phyloP scores from a whole-genome alignment of 2,329 filamentous ascomycete genomes.

The Aureobasidium sp. region DNA sequence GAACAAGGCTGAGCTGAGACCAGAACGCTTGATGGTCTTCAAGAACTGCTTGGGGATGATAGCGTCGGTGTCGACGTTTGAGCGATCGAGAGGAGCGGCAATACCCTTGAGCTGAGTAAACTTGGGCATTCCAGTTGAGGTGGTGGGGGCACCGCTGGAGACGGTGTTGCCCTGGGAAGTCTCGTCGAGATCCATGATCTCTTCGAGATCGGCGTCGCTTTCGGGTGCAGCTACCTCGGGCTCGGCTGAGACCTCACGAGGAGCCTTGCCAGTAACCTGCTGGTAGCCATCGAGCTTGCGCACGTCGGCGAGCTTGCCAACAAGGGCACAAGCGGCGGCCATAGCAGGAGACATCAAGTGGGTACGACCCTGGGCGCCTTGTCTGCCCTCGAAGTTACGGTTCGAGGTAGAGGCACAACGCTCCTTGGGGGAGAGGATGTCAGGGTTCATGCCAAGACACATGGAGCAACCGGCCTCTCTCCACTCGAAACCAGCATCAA shows the following conservation, averaged over 20 bases:
- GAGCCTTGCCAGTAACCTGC: constrained; percentile 36
- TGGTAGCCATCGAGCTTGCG: constrained; percentile 61
- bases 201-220: constrained; percentile 55
- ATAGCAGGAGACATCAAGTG: constrained; percentile 97
- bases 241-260: constrained; percentile 51
- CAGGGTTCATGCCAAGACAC: constrained; percentile 99
- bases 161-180: constrained; percentile 57
- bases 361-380: constrained; percentile 83
- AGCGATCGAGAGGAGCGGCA: constrained; percentile 75
- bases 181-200: constrained; percentile 58
- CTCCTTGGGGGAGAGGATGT: constrained; percentile 86
- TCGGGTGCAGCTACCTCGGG: constrained; percentile 48
- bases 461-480: constrained; percentile 97
- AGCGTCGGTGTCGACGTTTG: constrained; percentile 96
- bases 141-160: constrained; percentile 38
- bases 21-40: constrained; percentile 97
- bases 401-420: constrained; percentile 94
- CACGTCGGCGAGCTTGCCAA: constrained; percentile 86
- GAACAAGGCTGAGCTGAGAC: constrained; percentile 82
- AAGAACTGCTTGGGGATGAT: constrained; percentile 99
- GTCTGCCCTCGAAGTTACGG: constrained; percentile 94
- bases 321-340: constrained; percentile 84
- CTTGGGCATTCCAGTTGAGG: constrained; percentile 63
- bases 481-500: constrained; percentile 93
- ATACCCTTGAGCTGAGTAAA: constrained; percentile 80